Conservation (phyloP, 768 basidiomycete genomes). For the Pisolithus sp. region DNA sequence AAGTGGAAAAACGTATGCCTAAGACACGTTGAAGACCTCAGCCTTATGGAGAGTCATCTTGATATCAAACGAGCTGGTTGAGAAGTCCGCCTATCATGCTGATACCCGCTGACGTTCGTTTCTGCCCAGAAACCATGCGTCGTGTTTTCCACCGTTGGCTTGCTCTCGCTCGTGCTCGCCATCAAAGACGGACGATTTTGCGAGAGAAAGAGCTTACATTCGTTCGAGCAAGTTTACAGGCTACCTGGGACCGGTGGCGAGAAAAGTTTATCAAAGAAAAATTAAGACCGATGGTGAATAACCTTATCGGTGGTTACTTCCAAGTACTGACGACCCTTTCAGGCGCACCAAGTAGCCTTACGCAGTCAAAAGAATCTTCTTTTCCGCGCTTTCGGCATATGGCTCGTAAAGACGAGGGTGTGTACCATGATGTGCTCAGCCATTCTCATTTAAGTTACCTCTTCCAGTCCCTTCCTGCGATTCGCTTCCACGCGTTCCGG, state of each 20-base stretch:
- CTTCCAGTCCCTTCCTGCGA: conserved; percentile 68
- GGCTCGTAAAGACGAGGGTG: conserved; percentile 73
- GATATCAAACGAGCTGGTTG: conserved; percentile 75
- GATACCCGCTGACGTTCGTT: not conserved
- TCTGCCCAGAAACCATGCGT: conserved; percentile 51
- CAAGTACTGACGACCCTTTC: conserved; percentile 5
- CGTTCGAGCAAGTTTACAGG: conserved; percentile 41
- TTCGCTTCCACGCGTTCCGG: conserved; percentile 63
- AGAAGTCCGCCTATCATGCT: conserved; percentile 5
- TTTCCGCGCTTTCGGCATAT: conserved; percentile 63
- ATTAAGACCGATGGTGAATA: conserved; percentile 57
- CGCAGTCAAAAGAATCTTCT: conserved; percentile 55
- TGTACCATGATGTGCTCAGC: conserved; percentile 11
- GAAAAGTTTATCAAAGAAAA: conserved; percentile 61
- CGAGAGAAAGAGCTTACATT: conserved; percentile 60
- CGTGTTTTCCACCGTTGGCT: conserved; percentile 71
- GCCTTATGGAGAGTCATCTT: conserved; percentile 79
- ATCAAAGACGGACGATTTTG: conserved; percentile 55
- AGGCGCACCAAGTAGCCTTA: conserved; percentile 43
- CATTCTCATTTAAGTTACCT: conserved; percentile 6
- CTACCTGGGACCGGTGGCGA: conserved; percentile 76
- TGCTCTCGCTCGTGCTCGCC: conserved; percentile 47
- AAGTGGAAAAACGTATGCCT: conserved; percentile 63
- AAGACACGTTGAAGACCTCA: conserved; percentile 64
- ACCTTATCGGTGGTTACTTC: not conserved